Conservation (phyloP, 495 filamentous ascomycete species). For the Aspergillus ellipticus region DNA sequence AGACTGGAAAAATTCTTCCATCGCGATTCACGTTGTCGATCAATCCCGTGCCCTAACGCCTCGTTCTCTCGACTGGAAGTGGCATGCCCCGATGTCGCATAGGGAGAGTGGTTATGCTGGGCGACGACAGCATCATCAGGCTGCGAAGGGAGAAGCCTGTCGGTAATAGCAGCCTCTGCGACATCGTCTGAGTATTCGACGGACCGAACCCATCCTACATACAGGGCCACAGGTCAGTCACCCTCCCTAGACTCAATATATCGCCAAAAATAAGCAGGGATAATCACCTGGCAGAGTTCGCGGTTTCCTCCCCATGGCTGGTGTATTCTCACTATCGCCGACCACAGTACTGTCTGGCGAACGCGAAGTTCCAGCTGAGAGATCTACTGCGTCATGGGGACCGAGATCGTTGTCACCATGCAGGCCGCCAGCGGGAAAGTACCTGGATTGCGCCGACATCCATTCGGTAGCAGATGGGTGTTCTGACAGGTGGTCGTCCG, state of each 20-base stretch:
- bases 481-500: conserved; percentile 18
- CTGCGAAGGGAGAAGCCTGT: conserved; percentile 37
- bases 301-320: conserved; percentile 11
- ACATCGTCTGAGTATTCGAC: conserved; percentile 30
- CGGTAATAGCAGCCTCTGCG: conserved; percentile 27
- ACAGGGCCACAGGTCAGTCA: neutral
- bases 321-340: conserved; percentile 13
- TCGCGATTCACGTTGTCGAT: conserved; percentile 46
- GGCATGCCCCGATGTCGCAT: conserved; percentile 30
- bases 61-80: conserved; percentile 12
- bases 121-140: conserved; percentile 52
- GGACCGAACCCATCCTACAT: conserved; percentile 39
- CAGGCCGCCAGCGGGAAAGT: conserved; percentile 8
- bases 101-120: conserved; percentile 58
- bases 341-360: conserved; percentile 17
- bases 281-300: conserved; percentile 35
- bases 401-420: conserved; percentile 22
- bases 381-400: conserved; percentile 21
- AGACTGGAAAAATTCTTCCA: conserved; percentile 58
- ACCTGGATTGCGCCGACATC: conserved; percentile 11
- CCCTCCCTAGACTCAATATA: neutral
- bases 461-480: conserved; percentile 17
- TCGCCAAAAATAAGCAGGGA: neutral
- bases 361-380: conserved; percentile 18
- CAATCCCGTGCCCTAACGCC: conserved; percentile 14